A percentile compares a stretch with the other conserved stretches of the same genome.
phyloP scores from a whole-genome alignment of 306 rosid genomes.

The Citrullus mucosospermus region DNA sequence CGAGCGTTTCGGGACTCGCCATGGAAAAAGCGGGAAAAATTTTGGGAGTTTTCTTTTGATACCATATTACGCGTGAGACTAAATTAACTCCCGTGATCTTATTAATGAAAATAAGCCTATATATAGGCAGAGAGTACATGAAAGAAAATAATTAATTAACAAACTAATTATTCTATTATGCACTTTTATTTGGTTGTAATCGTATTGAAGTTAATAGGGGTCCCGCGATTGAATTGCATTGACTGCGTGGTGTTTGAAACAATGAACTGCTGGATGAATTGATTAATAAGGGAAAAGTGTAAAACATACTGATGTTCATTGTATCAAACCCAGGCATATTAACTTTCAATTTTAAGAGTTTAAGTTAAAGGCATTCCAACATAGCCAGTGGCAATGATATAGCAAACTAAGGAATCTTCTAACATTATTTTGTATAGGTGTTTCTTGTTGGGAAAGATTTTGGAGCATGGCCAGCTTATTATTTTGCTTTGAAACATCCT shows the following conservation, averaged over 20 bases:
- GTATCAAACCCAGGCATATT: neutral
- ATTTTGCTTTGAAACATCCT: slow-evolving; percentile 42
- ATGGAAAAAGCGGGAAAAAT: too few species aligned
- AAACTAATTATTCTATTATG: too few species aligned
- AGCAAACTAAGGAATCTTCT: neutral
- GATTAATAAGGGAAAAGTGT: neutral
- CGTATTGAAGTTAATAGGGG: neutral
- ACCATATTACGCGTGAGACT: too few species aligned
- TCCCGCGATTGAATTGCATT: neutral
- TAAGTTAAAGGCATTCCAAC: neutral
- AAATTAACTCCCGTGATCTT: too few species aligned
- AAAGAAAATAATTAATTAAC: too few species aligned
- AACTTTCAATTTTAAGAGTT: neutral
- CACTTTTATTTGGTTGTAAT: neutral
- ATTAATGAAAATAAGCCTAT: too few species aligned
- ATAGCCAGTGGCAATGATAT: neutral
- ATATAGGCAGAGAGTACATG: too few species aligned
- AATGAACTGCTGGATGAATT: neutral
- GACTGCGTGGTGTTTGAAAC: neutral
- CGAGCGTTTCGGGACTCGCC: too few species aligned
- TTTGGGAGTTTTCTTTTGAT: too few species aligned
- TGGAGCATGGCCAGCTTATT: slow-evolving; percentile 41
- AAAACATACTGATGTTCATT: neutral
- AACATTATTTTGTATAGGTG: slow-evolving; percentile 18
- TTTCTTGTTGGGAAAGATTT: slow-evolving; percentile 67